Conservation (phyloP, 768 basidiomycete species). For the Mrakia gelida region DNA sequence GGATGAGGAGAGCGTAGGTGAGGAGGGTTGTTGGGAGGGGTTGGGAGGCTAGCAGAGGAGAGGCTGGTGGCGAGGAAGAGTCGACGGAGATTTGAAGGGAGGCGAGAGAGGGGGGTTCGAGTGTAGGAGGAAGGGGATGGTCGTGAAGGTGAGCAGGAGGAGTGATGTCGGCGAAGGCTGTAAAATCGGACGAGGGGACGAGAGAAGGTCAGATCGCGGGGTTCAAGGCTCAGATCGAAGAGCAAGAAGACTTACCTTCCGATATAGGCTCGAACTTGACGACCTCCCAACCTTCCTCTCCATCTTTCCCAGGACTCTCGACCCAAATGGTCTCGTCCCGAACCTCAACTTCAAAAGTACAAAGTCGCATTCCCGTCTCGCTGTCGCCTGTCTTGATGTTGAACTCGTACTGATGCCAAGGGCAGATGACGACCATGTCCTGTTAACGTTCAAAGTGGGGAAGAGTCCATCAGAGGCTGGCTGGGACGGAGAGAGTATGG, state of each 20-base stretch:
- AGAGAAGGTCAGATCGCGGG: no score
- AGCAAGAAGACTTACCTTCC: constrained; percentile 51
- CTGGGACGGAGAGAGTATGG: background rate
- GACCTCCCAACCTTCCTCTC: constrained; percentile 53
- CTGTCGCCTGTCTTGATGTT: constrained; percentile 61
- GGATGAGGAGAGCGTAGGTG: constrained; percentile 27
- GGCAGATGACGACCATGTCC: constrained; percentile 63
- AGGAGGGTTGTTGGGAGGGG: constrained; percentile 24
- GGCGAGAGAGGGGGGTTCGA: constrained; percentile 4
- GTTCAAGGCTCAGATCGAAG: background rate
- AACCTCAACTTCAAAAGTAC: constrained; percentile 61
- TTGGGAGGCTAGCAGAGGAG: background rate
- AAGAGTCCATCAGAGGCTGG: background rate
- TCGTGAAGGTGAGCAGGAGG: background rate
- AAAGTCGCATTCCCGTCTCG: constrained; percentile 65
- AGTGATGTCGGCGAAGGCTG: constrained; percentile 5
- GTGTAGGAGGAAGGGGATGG: no score
- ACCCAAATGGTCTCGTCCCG: constrained; percentile 52
- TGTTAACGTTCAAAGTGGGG: background rate
- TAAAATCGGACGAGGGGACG: background rate
- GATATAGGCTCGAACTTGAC: constrained; percentile 69
- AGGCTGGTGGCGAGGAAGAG: background rate
- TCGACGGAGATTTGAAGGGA: background rate
- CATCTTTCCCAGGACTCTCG: constrained; percentile 55
- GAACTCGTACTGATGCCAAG: constrained; percentile 61